Evolutionary conservation across 75 land plant species (phyloP).

Genomic region (Cupressus sempervirens): DNA sequence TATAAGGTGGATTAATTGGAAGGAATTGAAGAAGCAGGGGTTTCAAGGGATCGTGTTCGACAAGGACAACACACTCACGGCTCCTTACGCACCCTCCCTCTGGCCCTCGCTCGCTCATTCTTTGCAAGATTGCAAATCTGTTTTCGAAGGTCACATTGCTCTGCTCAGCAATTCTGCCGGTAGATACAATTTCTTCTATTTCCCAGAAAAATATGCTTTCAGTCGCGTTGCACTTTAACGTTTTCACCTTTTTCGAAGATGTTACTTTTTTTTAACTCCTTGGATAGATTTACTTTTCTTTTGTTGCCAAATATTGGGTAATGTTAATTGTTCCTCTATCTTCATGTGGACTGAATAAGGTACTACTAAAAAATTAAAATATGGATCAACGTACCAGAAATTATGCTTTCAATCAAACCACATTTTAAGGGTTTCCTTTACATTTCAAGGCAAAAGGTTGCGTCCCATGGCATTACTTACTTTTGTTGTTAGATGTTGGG

Average conservation of each 20-base stretch:
- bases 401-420: too few relatives aligned
- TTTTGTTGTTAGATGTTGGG: too few relatives aligned
- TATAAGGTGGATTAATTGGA: slow-evolving; percentile 82
- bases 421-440: too few relatives aligned
- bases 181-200: slow-evolving; percentile 5
- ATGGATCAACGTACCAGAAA: too few relatives aligned
- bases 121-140: slow-evolving; percentile 51
- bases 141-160: slow-evolving; percentile 60
- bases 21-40: slow-evolving; percentile 50
- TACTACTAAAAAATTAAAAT: background rate
- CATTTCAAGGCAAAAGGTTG: too few relatives aligned
- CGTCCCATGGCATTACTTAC: too few relatives aligned
- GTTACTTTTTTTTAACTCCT: too few relatives aligned
- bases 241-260: background rate
- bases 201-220: background rate
- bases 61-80: slow-evolving; percentile 94
- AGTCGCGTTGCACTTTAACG: background rate
- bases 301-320: background rate
- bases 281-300: background rate
- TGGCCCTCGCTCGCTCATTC: slow-evolving; percentile 62
- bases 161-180: slow-evolving; percentile 97
- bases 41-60: slow-evolving; percentile 93
- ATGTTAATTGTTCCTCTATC: too few relatives aligned
- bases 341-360: background rate
- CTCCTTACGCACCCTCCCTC: slow-evolving; percentile 63